phyloP scores from a whole-genome alignment of 2,329 filamentous ascomycete species.

The Aspergillus candidus region DNA sequence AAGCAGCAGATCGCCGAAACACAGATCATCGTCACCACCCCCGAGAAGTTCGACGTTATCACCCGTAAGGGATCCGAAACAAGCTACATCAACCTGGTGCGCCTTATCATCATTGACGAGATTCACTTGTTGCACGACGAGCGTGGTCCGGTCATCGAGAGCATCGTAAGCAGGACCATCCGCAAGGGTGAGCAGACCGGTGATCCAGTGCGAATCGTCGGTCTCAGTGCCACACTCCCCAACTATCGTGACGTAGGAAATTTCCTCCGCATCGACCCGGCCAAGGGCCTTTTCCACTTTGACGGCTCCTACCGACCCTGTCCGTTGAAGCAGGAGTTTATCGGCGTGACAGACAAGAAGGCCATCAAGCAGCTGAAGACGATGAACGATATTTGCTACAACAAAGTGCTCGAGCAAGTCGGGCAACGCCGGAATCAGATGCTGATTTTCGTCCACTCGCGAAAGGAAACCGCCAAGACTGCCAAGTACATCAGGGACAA shows the following conservation, averaged over 20 bases:
- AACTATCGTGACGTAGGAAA: slow-evolving; percentile 96
- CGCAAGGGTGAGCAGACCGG: slow-evolving; percentile 89
- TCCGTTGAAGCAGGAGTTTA: slow-evolving; percentile 91
- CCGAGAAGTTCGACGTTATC: slow-evolving; percentile 99
- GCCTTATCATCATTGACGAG: slow-evolving; percentile 93
- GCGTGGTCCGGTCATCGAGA: slow-evolving; percentile 91
- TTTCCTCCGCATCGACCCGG: slow-evolving; percentile 82
- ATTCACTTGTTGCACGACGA: slow-evolving; percentile 97
- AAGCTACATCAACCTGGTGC: slow-evolving; percentile 95
- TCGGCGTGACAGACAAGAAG: slow-evolving; percentile 95
- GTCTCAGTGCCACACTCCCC: slow-evolving; percentile 88
- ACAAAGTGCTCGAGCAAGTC: slow-evolving; percentile 93
- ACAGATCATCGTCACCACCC: slow-evolving; percentile 95
- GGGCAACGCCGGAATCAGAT: slow-evolving; percentile 92
- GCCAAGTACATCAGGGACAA: slow-evolving; percentile 95
- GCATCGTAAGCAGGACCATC: slow-evolving; percentile 91
- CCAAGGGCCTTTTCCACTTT: slow-evolving; percentile 90
- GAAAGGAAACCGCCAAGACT: slow-evolving; percentile 97
- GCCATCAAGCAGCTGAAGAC: slow-evolving; percentile 98
- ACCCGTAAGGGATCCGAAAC: slow-evolving; percentile 95
- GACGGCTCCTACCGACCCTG: slow-evolving; percentile 91
- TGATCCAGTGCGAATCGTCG: slow-evolving; percentile 84
- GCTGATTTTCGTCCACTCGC: slow-evolving; percentile 97
- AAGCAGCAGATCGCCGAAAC: slow-evolving; percentile 98
- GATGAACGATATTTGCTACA: slow-evolving; percentile 99